Base-by-base conservation (phyloP, 2,329 filamentous ascomycete species). In the Colletotrichum endophyticum region DNA sequence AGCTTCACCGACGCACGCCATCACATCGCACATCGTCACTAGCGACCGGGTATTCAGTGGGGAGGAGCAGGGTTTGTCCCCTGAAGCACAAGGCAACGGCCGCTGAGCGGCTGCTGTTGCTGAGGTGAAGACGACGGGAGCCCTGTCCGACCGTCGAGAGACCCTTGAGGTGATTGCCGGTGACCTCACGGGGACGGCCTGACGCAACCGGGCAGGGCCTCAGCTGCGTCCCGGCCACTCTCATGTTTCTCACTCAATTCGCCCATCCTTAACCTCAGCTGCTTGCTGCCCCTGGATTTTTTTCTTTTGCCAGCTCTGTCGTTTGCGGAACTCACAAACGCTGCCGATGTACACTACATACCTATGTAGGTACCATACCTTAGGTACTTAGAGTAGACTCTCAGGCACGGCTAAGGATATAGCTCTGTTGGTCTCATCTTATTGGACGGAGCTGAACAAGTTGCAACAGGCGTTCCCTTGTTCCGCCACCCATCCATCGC, bases 21-120 rank as follows among this genome's bases (percentile, higher is more conserved):
- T 75, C 34, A 75, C 25, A 44, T 72, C 61, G 68, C 27, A 72
- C 25, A 44, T 72, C 68, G 68, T 72, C 68, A 75, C 72, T 73
- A 70, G 27, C 16, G 39, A 70, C 57, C 66, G 66, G 66, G 30
- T 57, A 44, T 53, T 12, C 25, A 27, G 66, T 70, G 72, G 72
- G 13, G 71, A 56, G 8, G 8, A 19, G n/a, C 62, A 67, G 62
- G 49, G 62, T 62, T 22, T 63, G 9, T 73, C 27, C 57, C 70
- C 25, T n/a, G 59, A 22, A 64, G 22, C 19, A 34, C 27, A 66
- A 66, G 36, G 25, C 63, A 28, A n/a, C 39, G 39, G 39, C 39
- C 19, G 39, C 39, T 64, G 61, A 36, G 32, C 28, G 12, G 32
- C 19, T 15, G 61, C 61, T 64, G 61, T 44, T 27, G 63, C 34